Evolutionary conservation across 148 eudicot genomes (phyloP).

Genomic region (Selenicereus undatus): DNA sequence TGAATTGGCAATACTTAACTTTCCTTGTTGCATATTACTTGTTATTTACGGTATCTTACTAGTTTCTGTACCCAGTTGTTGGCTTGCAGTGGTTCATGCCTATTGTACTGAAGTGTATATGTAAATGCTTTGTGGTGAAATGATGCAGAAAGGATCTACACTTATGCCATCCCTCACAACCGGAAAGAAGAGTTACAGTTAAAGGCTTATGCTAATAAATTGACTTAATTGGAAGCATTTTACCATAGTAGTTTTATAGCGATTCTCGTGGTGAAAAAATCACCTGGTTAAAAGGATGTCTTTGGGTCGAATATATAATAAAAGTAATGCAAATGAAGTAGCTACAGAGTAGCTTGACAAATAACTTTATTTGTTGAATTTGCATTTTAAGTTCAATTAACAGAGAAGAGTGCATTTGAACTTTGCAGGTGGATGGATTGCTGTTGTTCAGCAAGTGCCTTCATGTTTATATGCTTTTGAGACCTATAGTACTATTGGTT

Average conservation of each 20-base stretch:
- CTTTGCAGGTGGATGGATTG: background rate
- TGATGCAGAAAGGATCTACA: background rate
- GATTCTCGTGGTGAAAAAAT: background rate
- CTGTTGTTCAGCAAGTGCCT: background rate
- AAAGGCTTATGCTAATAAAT: background rate
- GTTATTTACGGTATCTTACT: constrained; percentile 5
- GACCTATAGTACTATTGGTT: background rate
- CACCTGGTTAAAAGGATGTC: background rate
- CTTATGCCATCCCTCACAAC: background rate
- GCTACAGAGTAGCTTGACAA: background rate
- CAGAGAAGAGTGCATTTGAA: background rate
- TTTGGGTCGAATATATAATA: background rate
- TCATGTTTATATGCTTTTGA: background rate
- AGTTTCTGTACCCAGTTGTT: background rate
- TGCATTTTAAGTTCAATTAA: background rate
- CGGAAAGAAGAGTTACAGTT: too few species aligned
- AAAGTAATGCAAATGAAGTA: background rate
- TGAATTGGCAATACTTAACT: background rate
- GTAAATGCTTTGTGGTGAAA: background rate
- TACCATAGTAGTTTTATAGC: background rate
- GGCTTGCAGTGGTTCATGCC: background rate
- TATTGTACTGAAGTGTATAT: background rate
- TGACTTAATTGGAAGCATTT: background rate
- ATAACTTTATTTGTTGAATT: background rate
- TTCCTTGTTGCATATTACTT: constrained; percentile 2